Conservation (phyloP, 768 basidiomycete species). For the Podaxis rugospora region DNA sequence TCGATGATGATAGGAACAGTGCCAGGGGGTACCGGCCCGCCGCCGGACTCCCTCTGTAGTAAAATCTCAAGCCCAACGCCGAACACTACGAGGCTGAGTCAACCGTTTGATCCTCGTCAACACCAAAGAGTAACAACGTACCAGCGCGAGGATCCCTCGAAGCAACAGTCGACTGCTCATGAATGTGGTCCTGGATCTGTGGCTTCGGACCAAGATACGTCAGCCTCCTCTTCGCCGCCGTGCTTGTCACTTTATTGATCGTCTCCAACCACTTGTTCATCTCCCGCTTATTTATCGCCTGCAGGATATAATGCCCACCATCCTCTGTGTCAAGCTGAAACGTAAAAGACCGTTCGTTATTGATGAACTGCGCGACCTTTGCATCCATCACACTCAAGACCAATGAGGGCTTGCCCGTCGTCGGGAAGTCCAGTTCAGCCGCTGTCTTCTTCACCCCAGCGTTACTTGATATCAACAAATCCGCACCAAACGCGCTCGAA, state of each 20-base stretch:
- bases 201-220: slow-evolving; percentile 77
- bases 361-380: slow-evolving; percentile 64
- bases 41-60: slow-evolving; percentile 57
- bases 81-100: slow-evolving; percentile 44
- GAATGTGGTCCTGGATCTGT: slow-evolving; percentile 76
- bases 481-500: slow-evolving; percentile 78
- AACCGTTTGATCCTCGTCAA: neutral
- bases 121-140: slow-evolving; percentile 27
- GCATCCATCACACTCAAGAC: slow-evolving; percentile 75
- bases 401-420: slow-evolving; percentile 69
- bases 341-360: slow-evolving; percentile 77
- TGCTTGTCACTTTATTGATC: slow-evolving; percentile 65
- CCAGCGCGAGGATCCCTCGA: slow-evolving; percentile 76
- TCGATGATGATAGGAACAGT: slow-evolving; percentile 64
- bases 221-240: slow-evolving; percentile 70
- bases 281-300: slow-evolving; percentile 65
- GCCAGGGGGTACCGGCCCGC: slow-evolving; percentile 46
- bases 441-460: slow-evolving; percentile 48
- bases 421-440: slow-evolving; percentile 69
- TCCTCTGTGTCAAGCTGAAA: slow-evolving; percentile 86
- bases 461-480: slow-evolving; percentile 38
- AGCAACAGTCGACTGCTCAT: slow-evolving; percentile 50
- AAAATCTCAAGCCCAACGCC: slow-evolving; percentile 73
- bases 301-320: slow-evolving; percentile 78
- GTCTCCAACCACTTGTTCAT: slow-evolving; percentile 77